Base-by-base conservation (phyloP, 2,329 filamentous ascomycete genomes). In the Fusarium decemcellulare region DNA sequence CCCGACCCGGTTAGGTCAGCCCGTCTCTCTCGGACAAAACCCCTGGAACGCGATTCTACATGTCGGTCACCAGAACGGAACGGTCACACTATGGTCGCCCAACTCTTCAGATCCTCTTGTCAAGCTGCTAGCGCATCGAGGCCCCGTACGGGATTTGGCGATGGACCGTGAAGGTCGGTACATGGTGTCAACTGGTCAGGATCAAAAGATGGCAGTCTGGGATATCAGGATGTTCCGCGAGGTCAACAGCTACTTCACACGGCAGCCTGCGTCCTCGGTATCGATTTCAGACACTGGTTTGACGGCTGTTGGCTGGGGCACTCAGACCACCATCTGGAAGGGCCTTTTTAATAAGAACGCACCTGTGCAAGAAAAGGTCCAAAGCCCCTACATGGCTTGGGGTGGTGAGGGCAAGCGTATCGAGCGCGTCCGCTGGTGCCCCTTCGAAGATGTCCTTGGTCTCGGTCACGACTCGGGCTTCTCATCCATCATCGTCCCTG, bases 151-250 rank as follows among this genome's bases (percentile, higher is more conserved):
- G 59, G 91, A 93, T 11, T 79, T 98, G 51, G 93, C 93, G 2
- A 86, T 98, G 43, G 95, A 99, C 77, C 88, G 95, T 63, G 93
- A 95, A 78, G 96, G 96, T 23, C 90, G 92, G 61, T 99, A 98
- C 82, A 98, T 98, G 95, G 94, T 97, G 11, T 94, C 94, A 5
- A 91, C 93, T 0, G 95, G 95, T 2, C 94, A 97, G 77, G 95
- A 98, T 78, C 86, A 90, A 71, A 93, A 92, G 77, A 97, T 97
- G 92, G 90, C 92, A n/a, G 91, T 97, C 12, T 98, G 95, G 94
- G 95, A 98, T 78, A 91, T 98, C 67, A 90, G 95, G 44, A 97
- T 94, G 88, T 96, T 97, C 84, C 94, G 92, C 73, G 94, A 97
- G 76, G 92, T 99, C 29, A 93, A 96, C 82, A 93, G 87, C 72